A percentile compares a stretch with the other conserved stretches of the same genome.
These are phyloP conservation scores for Fusarium sublunatum DNA, from an alignment of 2,329 filamentous ascomycete species.

Conservation along the genomic window DNA sequence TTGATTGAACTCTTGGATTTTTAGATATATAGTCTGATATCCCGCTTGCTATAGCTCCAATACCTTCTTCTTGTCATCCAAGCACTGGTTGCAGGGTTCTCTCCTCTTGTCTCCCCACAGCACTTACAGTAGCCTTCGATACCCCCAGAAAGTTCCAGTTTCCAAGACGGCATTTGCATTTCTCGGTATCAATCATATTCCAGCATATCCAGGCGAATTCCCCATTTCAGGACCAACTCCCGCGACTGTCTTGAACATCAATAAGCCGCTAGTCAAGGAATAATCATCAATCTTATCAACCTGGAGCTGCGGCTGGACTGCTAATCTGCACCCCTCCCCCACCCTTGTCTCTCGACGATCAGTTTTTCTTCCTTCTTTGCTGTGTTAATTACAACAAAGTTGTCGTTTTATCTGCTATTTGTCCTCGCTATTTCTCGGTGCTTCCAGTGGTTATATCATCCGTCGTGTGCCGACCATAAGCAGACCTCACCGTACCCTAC, in stretches of 20 bases:
- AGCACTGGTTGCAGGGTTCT: constrained; percentile 29
- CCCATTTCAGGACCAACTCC: constrained; percentile 13
- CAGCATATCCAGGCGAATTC: constrained; percentile 1
- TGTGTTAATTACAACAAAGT: constrained; percentile 4
- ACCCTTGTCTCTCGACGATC: constrained; percentile 2
- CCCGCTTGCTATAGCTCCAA: constrained; percentile 6
- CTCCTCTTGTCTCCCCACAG: not conserved
- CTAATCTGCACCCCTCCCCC: constrained; percentile 11
- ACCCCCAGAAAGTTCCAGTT: constrained; percentile 22
- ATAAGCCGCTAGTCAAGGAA: constrained; percentile 1
- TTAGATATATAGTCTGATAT: constrained; percentile 26
- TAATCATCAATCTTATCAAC: constrained; percentile 7
- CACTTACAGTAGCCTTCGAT: not conserved
- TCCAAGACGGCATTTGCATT: constrained; percentile 29
- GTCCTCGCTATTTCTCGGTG: not conserved
- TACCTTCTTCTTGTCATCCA: not conserved
- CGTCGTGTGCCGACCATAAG: constrained; percentile 9
- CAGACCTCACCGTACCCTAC: not conserved
- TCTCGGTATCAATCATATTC: constrained; percentile 23
- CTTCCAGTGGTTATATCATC: constrained; percentile 16
- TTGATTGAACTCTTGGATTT: not conserved
- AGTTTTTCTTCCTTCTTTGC: not conserved
- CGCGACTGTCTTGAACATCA: constrained; percentile 16
- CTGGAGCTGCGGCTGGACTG: not conserved
- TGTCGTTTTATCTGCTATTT: not conserved